Base-by-base conservation (phyloP, 202 grass and related monocot genomes). In the Schoenoplectus tabernaemontani region DNA sequence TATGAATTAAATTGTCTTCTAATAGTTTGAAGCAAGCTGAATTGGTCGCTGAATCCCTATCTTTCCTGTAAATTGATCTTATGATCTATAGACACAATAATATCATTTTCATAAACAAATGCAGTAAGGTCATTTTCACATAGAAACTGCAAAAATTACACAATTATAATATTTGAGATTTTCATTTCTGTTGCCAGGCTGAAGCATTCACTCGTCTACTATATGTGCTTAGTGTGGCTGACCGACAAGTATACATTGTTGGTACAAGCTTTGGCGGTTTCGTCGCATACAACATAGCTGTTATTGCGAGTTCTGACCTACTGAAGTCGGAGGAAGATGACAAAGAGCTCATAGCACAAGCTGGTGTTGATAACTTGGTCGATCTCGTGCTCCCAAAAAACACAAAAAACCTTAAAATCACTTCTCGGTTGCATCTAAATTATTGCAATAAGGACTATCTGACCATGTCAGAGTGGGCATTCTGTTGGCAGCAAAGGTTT, bases 241-340 rank as follows among this genome's bases (percentile, higher is more conserved):
- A 28, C 23, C 30, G 76, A 38, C 61, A 79, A 43, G 58, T 85
- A 23, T 81, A 87, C 41, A 76, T 91, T 38, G 80, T 15, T 5
- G 88, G 91, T 24, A 91, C 80, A 30, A 93, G 91, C 86, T 93
- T 91, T 84, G 91, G 88, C 15, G 91, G 91, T 5, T 92, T 89
- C 70, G 87, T 92, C 57, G 82, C 85, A 57, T 92, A 92, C 85
- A 46, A 87, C 54, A 56, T 86, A 78, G 85, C 87, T 54, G 84
- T 90, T 16, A 78, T 90, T 22, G 82, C 91, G 26, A 93, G 82
- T 82, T 90, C 91, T 68, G 82, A 90, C 62, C n/a, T 93, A 38
- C 83, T 93, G 34, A 93, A 93, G 77, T 81, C 81, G 34, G 81
- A 76, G 65, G 91, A 72, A 10, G 91, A 88, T 73, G 86, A 85